Percentiles rank a stretch among this genome's conserved stretches.
phyloP scores from a whole-genome alignment of 345 rosid species.

The Aquilaria malaccensis region DNA sequence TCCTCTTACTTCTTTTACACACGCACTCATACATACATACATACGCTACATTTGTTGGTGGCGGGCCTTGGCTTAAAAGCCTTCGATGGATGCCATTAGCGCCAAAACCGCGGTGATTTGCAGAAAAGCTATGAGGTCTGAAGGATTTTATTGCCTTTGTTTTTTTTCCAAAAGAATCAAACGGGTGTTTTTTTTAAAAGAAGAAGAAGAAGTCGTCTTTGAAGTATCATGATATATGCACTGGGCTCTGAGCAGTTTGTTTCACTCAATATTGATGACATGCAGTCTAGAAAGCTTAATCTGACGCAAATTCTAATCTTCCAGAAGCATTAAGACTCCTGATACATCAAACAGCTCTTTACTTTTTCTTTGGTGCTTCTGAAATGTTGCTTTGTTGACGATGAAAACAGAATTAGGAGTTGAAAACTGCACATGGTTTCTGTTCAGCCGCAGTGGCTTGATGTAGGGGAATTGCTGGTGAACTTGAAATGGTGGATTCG shows the following conservation, averaged over 20 bases:
- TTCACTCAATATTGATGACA: conserved; percentile 12
- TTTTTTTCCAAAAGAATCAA: neutral
- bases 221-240: conserved; percentile 6
- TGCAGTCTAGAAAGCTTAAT: conserved; percentile 11
- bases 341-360: too few relatives aligned
- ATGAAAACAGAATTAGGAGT: too few relatives aligned
- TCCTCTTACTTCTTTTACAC: neutral
- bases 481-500: too few relatives aligned
- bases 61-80: conserved; percentile 10
- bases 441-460: too few relatives aligned
- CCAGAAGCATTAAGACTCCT: too few relatives aligned
- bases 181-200: neutral
- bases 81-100: conserved; percentile 24
- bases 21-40: neutral
- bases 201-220: neutral
- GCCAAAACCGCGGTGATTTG: conserved; percentile 26
- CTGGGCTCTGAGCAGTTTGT: conserved; percentile 12
- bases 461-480: too few relatives aligned
- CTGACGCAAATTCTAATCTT: neutral
- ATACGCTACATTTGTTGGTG: conserved; percentile 6
- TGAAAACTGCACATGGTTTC: too few relatives aligned
- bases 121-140: conserved; percentile 51
- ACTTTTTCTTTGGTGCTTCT: neutral
- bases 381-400: neutral
- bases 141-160: conserved; percentile 21